Evolutionary conservation across 257 asterid genomes (phyloP).

Genomic region (Capsicum baccatum): DNA sequence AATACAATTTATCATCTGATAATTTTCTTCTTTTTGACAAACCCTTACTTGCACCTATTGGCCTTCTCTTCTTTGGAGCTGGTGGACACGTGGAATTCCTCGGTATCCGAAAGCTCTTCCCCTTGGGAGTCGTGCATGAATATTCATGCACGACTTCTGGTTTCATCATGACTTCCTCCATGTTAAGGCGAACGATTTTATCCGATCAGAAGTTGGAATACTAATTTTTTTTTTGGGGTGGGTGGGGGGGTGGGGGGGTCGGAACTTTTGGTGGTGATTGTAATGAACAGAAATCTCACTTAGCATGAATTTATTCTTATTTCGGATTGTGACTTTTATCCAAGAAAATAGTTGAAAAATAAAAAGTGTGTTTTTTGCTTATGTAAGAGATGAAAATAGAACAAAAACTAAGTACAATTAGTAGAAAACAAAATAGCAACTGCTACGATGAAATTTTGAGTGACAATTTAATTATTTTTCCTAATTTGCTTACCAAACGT

Average conservation of each 20-base stretch:
- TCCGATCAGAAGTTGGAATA: not conserved
- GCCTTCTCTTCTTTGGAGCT: conserved; percentile 62
- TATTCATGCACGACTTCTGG: conserved; percentile 16
- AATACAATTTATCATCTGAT: conserved; percentile 26
- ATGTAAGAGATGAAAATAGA: conserved; percentile 41
- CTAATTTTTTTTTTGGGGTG: not conserved
- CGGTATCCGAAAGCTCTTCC: conserved; percentile 49
- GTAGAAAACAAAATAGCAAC: conserved; percentile 60
- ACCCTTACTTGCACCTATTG: conserved; percentile 1
- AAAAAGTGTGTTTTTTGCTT: conserved; percentile 38
- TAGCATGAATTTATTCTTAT: not conserved
- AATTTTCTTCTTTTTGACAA: conserved; percentile 41
- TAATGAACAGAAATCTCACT: not conserved
- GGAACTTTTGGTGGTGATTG: not conserved
- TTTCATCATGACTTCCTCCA: not conserved
- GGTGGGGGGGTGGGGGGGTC: no score
- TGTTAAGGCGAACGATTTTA: not conserved
- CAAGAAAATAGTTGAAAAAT: conserved; percentile 51
- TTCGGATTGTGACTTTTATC: conserved; percentile 35
- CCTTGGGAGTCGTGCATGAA: conserved; percentile 55
- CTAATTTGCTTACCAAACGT: not conserved
- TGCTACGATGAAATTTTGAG: conserved; percentile 49
- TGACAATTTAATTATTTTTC: not conserved
- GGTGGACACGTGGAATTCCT: conserved; percentile 54
- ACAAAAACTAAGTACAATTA: conserved; percentile 45